These are phyloP conservation scores for Dactylellina parvicollis DNA, from an alignment of 2,329 filamentous ascomycete genomes.

Conservation along the genomic window DNA sequence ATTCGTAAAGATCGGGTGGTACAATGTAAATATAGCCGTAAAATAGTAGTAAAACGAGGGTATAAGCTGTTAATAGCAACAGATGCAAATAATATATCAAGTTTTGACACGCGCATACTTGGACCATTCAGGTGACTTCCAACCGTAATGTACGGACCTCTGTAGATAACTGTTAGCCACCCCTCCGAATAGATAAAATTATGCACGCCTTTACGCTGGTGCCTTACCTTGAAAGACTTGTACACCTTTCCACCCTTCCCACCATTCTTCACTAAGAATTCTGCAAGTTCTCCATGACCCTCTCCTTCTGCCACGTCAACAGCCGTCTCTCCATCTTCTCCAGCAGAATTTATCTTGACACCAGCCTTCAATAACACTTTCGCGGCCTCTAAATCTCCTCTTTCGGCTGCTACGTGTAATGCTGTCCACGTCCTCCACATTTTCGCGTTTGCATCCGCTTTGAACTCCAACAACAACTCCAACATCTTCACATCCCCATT, in stretches of 20 bases:
- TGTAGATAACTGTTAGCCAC: slow-evolving; percentile 7
- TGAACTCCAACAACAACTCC: slow-evolving; percentile 31
- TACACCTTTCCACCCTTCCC: slow-evolving; percentile 42
- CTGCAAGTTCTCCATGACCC: slow-evolving; percentile 21
- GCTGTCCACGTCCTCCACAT: slow-evolving; percentile 51
- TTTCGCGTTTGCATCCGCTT: slow-evolving; percentile 48
- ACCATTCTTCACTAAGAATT: slow-evolving; percentile 32
- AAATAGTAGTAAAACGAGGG: not conserved
- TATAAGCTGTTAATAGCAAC: slow-evolving; percentile 5
- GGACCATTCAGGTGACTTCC: slow-evolving; percentile 41
- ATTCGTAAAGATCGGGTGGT: not conserved
- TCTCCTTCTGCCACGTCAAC: slow-evolving; percentile 37
- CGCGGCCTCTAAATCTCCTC: slow-evolving; percentile 18
- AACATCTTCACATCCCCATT: slow-evolving; percentile 35
- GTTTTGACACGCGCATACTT: slow-evolving; percentile 37
- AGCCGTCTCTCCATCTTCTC: slow-evolving; percentile 45
- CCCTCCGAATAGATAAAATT: not conserved
- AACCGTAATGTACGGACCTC: slow-evolving; percentile 49
- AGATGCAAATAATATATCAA: slow-evolving; percentile 5
- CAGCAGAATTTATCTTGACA: slow-evolving; percentile 35
- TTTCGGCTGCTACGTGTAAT: slow-evolving; percentile 40
- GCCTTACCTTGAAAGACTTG: slow-evolving; percentile 45
- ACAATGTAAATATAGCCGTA: not conserved
- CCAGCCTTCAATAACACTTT: slow-evolving; percentile 27
- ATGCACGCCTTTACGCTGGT: not conserved